phyloP scores from a whole-genome alignment of 1,139 yeast species.

The Wickerhamiella infanticola region DNA sequence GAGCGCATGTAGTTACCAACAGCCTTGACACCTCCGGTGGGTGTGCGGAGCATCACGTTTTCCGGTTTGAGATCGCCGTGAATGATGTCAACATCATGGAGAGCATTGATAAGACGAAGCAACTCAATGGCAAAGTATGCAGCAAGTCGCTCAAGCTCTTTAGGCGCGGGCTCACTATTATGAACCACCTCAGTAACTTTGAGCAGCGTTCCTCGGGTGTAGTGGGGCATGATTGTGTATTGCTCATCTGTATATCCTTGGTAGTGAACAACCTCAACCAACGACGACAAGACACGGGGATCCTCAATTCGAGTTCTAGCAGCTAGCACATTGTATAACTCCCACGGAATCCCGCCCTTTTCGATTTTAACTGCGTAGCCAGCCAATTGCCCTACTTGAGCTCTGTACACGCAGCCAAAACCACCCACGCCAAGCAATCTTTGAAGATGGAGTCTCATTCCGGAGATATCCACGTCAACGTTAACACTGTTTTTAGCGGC shows the following conservation, averaged over 20 bases:
- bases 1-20: background rate
- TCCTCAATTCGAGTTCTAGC: constrained; percentile 24
- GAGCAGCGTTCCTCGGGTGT: constrained; percentile 57
- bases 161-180: constrained; percentile 3
- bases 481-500: background rate
- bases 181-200: constrained; percentile 42
- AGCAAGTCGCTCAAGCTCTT: constrained; percentile 46
- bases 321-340: constrained; percentile 53
- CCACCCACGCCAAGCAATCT: constrained; percentile 63
- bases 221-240: constrained; percentile 53
- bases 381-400: constrained; percentile 41
- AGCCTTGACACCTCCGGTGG: constrained; percentile 9
- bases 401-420: constrained; percentile 60
- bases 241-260: constrained; percentile 58
- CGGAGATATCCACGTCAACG: background rate
- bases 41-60: constrained; percentile 63
- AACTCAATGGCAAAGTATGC: constrained; percentile 52
- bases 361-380: constrained; percentile 58
- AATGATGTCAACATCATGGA: constrained; percentile 52
- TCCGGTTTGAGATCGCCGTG: constrained; percentile 86
- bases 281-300: constrained; percentile 24
- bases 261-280: constrained; percentile 39
- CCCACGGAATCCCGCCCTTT: constrained; percentile 64
- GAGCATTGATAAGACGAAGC: constrained; percentile 39
- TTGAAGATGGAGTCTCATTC: background rate